Evolutionary conservation across 805 yeast genomes (phyloP).

Genomic region (Blastobotrys attinorum): DNA sequence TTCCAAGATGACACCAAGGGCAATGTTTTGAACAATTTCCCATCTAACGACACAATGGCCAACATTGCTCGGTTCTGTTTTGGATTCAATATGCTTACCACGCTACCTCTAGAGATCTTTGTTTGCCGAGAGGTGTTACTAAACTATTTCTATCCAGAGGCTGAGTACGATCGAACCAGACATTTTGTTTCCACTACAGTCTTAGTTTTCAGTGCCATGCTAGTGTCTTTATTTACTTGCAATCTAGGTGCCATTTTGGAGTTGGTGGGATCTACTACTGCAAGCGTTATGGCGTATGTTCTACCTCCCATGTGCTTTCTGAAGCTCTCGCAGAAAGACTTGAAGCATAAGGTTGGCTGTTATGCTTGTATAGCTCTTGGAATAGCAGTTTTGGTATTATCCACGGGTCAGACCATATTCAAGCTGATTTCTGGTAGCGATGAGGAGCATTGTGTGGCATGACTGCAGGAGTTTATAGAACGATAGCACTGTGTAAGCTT

Average conservation of each 20-base stretch:
- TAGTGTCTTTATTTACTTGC: constrained; percentile 71
- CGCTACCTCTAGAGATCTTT: constrained; percentile 83
- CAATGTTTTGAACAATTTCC: constrained; percentile 81
- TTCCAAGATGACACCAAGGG: constrained; percentile 80
- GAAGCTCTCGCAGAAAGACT: constrained; percentile 46
- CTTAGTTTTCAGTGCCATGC: constrained; percentile 62
- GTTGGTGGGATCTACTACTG: constrained; percentile 87
- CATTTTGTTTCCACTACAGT: constrained; percentile 61
- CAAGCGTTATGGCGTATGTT: constrained; percentile 86
- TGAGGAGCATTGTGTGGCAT: constrained; percentile 43
- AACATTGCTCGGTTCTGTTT: constrained; percentile 86
- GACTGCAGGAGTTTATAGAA: background rate
- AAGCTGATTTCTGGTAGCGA: constrained; percentile 36
- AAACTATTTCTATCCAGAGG: constrained; percentile 43
- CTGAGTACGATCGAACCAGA: constrained; percentile 24
- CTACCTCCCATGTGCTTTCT: constrained; percentile 81
- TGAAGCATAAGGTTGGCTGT: constrained; percentile 47
- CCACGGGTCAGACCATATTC: constrained; percentile 66
- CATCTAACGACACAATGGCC: constrained; percentile 60
- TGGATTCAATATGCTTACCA: constrained; percentile 86
- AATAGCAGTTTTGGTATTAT: constrained; percentile 62
- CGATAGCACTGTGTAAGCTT: too few species aligned
- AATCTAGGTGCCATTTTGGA: constrained; percentile 85
- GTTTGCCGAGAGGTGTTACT: constrained; percentile 83
- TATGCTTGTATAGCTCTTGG: constrained; percentile 66